These are phyloP conservation scores for Mallotus japonicus DNA, from an alignment of 441 rosid species.

Conservation along the genomic window DNA sequence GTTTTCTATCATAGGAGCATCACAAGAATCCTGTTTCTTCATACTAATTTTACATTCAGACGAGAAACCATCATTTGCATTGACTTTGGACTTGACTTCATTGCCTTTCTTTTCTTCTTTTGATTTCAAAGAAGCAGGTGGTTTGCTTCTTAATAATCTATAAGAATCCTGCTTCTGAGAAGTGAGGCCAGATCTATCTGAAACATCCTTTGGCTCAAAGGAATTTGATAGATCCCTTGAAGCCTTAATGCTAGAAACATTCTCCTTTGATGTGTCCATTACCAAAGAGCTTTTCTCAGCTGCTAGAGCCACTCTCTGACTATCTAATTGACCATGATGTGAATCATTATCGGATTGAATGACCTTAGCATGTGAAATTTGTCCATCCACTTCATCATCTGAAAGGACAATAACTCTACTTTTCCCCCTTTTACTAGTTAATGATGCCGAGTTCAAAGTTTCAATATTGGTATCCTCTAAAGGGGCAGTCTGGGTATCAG, in stretches of 20 bases:
- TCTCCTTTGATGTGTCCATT: conserved; percentile 35
- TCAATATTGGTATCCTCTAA: conserved; percentile 41
- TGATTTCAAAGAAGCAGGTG: conserved; percentile 27
- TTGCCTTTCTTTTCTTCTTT: conserved; percentile 41
- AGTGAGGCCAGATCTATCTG: conserved; percentile 31
- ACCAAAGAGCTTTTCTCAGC: conserved; percentile 36
- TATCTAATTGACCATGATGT: conserved; percentile 32
- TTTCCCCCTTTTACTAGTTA: conserved; percentile 31
- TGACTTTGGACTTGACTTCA: conserved; percentile 39
- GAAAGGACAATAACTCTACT: conserved; percentile 48
- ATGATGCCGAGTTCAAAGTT: conserved; percentile 32
- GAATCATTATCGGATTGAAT: conserved; percentile 31
- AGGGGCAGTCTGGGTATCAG: conserved; percentile 31
- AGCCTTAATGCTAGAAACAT: conserved; percentile 31
- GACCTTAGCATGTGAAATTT: conserved; percentile 35
- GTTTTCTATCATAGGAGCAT: conserved; percentile 33
- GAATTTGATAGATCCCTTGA: conserved; percentile 37
- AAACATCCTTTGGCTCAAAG: conserved; percentile 34
- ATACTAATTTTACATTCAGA: conserved; percentile 32
- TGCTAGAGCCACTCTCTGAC: conserved; percentile 29
- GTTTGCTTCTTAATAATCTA: conserved; percentile 26
- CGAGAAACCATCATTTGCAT: conserved; percentile 31
- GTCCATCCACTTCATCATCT: conserved; percentile 59
- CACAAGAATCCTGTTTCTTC: conserved; percentile 30
- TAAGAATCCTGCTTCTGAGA: conserved; percentile 42